Evolutionary conservation across 305 asterid genomes (phyloP).

Genomic region (Withania somnifera): DNA sequence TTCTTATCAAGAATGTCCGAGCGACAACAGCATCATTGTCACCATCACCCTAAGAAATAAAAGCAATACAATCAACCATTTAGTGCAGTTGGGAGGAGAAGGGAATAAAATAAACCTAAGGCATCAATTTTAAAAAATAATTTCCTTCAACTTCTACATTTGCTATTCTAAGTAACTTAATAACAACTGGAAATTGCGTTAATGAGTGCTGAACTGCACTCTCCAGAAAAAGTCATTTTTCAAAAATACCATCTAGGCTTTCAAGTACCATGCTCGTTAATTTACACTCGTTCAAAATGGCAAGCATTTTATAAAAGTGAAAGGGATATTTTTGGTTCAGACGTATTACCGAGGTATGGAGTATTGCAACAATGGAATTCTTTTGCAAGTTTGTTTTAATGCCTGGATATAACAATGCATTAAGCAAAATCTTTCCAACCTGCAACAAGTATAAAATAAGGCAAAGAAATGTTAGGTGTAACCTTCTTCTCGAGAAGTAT

Average conservation of each 20-base stretch:
- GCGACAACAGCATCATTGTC: constrained; percentile 51
- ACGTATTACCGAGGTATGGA: constrained; percentile 70
- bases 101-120: neutral
- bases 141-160: neutral
- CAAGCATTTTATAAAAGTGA: neutral
- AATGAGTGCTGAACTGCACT: neutral
- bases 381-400: constrained; percentile 77
- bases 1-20: constrained; percentile 71
- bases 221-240: neutral
- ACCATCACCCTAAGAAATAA: constrained; percentile 45
- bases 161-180: neutral
- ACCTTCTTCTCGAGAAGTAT: neutral
- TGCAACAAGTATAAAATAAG: constrained; percentile 24
- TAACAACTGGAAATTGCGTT: neutral
- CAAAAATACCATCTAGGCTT: neutral
- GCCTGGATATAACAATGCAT: constrained; percentile 77
- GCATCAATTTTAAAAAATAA: neutral
- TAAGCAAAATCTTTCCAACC: constrained; percentile 79
- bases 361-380: constrained; percentile 62
- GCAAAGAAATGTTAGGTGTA: neutral
- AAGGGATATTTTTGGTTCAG: neutral
- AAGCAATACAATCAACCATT: neutral
- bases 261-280: neutral
- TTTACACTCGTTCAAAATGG: no score
- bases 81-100: neutral